Evolutionary conservation across 2,329 filamentous ascomycete genomes (phyloP).

Genomic region (Xylariaceae sp.): DNA sequence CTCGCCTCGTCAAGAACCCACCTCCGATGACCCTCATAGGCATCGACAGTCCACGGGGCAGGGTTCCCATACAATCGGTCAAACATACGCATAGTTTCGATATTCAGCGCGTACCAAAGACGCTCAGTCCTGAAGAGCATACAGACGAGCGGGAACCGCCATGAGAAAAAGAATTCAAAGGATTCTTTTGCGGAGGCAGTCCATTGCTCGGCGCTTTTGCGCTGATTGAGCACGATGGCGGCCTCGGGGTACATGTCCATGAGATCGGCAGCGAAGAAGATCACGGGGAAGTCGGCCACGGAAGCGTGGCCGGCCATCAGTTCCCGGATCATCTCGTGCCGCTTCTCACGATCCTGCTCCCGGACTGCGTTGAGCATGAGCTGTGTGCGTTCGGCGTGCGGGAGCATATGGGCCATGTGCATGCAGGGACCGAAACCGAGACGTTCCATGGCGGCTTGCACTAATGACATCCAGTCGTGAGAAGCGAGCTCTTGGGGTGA

Average conservation of each 20-base stretch:
- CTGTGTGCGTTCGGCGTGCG: constrained; percentile 4
- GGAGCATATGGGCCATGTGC: constrained; percentile 11
- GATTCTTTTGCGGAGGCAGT: constrained; percentile 25
- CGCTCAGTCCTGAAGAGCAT: constrained; percentile 21
- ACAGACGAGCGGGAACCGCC: constrained; percentile 24
- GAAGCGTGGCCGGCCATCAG: constrained; percentile 5
- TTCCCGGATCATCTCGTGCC: constrained; percentile 5
- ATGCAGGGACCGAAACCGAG: constrained; percentile 6
- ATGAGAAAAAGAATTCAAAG: constrained; percentile 27
- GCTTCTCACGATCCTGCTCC: constrained; percentile 2
- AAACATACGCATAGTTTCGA: neutral
- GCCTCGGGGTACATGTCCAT: constrained; percentile 35
- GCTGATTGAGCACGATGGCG: neutral
- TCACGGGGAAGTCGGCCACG: constrained; percentile 2
- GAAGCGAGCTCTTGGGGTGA: neutral
- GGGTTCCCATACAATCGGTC: neutral
- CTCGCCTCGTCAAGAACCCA: constrained; percentile 28
- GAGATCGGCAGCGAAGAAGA: constrained; percentile 33
- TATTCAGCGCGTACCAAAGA: constrained; percentile 11
- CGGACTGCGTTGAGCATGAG: constrained; percentile 6
- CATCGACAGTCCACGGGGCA: constrained; percentile 7
- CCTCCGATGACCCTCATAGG: constrained; percentile 15
- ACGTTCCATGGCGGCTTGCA: constrained; percentile 9
- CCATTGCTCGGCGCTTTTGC: constrained; percentile 21
- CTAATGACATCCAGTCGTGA: neutral